Conservation (phyloP, 2,329 filamentous ascomycete species). For the Dothiorella sarmentorum region DNA sequence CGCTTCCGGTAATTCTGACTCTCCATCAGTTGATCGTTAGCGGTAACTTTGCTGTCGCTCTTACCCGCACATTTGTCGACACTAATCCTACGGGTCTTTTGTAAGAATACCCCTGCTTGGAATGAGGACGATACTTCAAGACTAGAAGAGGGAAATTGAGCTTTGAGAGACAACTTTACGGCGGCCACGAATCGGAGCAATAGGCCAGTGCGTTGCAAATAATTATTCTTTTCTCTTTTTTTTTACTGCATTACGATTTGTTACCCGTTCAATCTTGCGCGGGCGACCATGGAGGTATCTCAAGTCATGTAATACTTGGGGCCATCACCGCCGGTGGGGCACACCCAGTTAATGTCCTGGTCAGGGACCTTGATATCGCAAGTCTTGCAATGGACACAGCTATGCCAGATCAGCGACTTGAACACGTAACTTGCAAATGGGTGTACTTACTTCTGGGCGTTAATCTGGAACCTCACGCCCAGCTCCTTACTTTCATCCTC, state of each 20-base stretch:
- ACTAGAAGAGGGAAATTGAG: neutral
- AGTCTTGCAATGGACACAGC: slow-evolving; percentile 99
- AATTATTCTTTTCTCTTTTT: neutral
- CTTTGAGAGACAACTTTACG: neutral
- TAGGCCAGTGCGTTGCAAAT: neutral
- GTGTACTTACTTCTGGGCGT: slow-evolving; percentile 82
- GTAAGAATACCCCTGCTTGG: neutral
- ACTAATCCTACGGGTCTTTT: neutral
- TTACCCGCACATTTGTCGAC: neutral
- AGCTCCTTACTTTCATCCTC: slow-evolving; percentile 84
- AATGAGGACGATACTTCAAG: neutral
- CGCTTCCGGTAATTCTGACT: neutral
- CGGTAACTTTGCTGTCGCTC: neutral
- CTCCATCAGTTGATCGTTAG: neutral
- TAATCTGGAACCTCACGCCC: slow-evolving; percentile 96
- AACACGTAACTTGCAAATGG: slow-evolving; percentile 28
- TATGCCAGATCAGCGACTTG: slow-evolving; percentile 39
- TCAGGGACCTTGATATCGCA: slow-evolving; percentile 97
- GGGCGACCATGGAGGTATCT: neutral
- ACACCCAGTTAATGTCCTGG: slow-evolving; percentile 91
- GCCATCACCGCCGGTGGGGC: slow-evolving; percentile 84
- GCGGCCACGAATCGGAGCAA: neutral
- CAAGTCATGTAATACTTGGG: slow-evolving; percentile 63
- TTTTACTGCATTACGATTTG: neutral
- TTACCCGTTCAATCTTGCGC: neutral